Evolutionary conservation across 495 filamentous ascomycete genomes (phyloP).

Genomic region (Barbatosphaeria neglecta): DNA sequence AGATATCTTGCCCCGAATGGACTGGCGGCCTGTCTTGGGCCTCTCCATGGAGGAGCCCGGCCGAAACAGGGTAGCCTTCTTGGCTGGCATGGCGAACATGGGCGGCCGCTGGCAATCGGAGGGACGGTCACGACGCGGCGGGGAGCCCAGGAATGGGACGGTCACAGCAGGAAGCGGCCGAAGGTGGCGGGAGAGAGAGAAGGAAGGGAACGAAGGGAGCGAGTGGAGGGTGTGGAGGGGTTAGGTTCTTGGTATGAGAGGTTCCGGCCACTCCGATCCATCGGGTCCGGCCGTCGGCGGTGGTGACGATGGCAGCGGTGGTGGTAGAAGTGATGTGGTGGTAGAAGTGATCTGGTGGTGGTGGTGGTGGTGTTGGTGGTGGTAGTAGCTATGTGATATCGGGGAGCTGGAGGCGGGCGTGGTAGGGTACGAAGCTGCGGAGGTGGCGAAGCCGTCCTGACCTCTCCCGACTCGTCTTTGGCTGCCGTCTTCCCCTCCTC

Average conservation of each 20-base stretch:
- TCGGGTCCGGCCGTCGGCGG: neutral
- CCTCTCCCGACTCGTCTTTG: slow-evolving; percentile 9
- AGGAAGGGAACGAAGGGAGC: neutral
- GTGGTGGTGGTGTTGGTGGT: too few relatives aligned
- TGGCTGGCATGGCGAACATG: slow-evolving; percentile 11
- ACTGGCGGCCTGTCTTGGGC: slow-evolving; percentile 24
- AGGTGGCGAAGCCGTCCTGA: slow-evolving; percentile 1
- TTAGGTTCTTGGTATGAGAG: neutral
- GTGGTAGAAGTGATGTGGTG: too few relatives aligned
- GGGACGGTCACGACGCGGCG: too few relatives aligned
- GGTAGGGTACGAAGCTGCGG: too few relatives aligned
- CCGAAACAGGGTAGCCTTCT: slow-evolving; percentile 20
- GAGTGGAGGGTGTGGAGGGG: neutral
- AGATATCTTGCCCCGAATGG: slow-evolving; percentile 40
- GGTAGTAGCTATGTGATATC: slow-evolving; percentile 4
- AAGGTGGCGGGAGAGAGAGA: neutral
- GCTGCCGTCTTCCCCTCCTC: slow-evolving; percentile 2
- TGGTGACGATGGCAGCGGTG: neutral
- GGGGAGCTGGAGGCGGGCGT: too few relatives aligned
- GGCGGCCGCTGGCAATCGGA: too few relatives aligned
- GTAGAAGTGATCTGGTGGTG: slow-evolving; percentile 2
- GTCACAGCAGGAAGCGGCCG: neutral
- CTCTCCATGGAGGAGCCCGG: slow-evolving; percentile 25
- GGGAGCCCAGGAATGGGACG: neutral
- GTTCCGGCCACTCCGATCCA: neutral